Base-by-base conservation (phyloP, 495 filamentous ascomycete genomes). In the Hypoxylon subgilvum region DNA sequence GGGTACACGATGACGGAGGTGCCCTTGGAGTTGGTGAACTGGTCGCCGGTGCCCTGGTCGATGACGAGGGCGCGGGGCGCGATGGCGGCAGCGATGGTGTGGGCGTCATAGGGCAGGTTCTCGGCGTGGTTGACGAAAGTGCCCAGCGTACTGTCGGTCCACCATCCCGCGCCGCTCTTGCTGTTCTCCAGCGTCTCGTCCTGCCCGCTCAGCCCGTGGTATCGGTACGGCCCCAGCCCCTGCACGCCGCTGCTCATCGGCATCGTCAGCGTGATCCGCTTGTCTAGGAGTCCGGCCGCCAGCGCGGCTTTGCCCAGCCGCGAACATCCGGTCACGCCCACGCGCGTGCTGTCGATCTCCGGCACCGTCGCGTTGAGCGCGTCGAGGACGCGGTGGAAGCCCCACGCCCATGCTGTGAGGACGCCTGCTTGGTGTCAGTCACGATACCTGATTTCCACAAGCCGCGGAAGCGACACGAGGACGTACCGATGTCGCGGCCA, bases 151-250 rank as follows among this genome's bases (percentile, higher is more conserved):
- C 46, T 65, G 66, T 76, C 70, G 32, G 74, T 79, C 78, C 78
- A 83, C 78, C 79, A 83, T 1, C 74, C 73, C 0, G 78, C 79
- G 17, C 79, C 80, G 35, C 68, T 70, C 72, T 83, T 82, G 60
- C 75, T 79, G 69, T 82, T 81, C 72, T 82, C 79, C 0, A 82
- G 68, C 40, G 69, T 82, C 73, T 81, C 79, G 61, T 74, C 79
- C 66, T 81, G 77, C 9, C 80, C 80, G 68, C 74, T 78, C 10
- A 82, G 61, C 23, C 68, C 74, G 60, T 75, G 74, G 68, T 79
- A 79, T 32, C 79, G 70, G 65, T 83, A 83, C 17, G 78, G 80
- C 0, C 79, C 80, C 6, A 76, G 53, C 3, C 80, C 78, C 58
- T 83, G 79, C 6, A 81, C 74, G 2, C 80, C 79, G 31, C 75